These are phyloP conservation scores for Balakata baccata DNA, from an alignment of 345 rosid genomes.

Conservation along the genomic window DNA sequence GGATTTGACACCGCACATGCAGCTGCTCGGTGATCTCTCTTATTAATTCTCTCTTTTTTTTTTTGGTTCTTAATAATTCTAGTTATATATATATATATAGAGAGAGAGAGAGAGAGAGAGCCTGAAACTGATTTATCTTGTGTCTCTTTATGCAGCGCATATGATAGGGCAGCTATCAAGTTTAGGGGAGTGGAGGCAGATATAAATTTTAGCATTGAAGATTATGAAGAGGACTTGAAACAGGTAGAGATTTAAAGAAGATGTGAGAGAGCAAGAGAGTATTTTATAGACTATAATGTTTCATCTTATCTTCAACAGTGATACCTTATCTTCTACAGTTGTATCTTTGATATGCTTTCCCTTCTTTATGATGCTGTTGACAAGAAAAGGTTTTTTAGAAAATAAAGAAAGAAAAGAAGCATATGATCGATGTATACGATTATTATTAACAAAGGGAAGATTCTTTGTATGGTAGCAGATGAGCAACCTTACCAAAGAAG, in stretches of 20 bases:
- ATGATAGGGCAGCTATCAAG: conserved; percentile 96
- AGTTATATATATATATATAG: no score
- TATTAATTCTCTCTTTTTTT: no score
- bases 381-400: conserved; percentile 7
- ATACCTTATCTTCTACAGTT: conserved; percentile 39
- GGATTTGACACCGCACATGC: conserved; percentile 99
- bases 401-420: background rate
- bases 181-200: conserved; percentile 94
- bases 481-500: conserved; percentile 83
- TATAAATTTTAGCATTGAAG: conserved; percentile 77
- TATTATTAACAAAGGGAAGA: conserved; percentile 20
- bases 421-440: background rate
- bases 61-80: no score
- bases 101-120: background rate
- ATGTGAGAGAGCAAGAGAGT: background rate
- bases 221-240: conserved; percentile 82
- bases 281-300: background rate
- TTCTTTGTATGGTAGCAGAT: conserved; percentile 49
- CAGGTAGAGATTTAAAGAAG: conserved; percentile 44
- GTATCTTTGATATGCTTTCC: conserved; percentile 3
- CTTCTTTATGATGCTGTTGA: conserved; percentile 13
- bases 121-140: background rate
- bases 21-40: conserved; percentile 75
- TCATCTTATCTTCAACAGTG: conserved; percentile 39
- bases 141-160: conserved; percentile 53